Evolutionary conservation across 176 grass and related monocot genomes (phyloP), one percentile per base, ranked within the genome.

Genomic region (Chloris gayana): DNA sequence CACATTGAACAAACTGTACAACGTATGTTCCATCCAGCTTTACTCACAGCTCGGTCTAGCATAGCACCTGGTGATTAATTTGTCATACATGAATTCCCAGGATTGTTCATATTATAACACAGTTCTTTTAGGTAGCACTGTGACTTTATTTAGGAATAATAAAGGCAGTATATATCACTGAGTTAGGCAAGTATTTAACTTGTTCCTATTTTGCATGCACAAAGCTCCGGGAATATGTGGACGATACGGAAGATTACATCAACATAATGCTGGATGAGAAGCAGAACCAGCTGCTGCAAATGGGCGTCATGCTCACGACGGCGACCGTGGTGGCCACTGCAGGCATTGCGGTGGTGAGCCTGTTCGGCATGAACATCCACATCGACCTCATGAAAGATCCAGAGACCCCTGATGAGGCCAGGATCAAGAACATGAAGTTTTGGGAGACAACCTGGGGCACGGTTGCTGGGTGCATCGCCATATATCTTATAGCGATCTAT

Each of bases 191-290:
- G 10, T 56, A 39, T 45, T 3, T 74, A 26, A 89, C 39, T 21
- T 32, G 61, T 37, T 32, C 27, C 63, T 78, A 59, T 78, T 78
- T 41, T 41, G 19, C 75, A 80, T 83, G 65, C 4, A 38, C 22
- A 64, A 83, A 94, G 94, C 76, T 97, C 58, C 87, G 87, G 4
- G 94, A 97, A 64, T 94, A 97, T 19, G 91, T 94, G 63, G 91
- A 94, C 39, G 83, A 90, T 54, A 97, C 94, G 0, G 91, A 97
- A 31, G 89, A 92, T 59, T 97, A 97, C 54, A 92, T 97, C 71
- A 84, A 97, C 78, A 84, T 97, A 54, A 97, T 97, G 94, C 67
- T 97, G 61, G 89, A 97, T 54, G 85, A 94, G 68, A 93, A 97
- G 71, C 94, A 97, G 72, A 94, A 91, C 77, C 84, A 93, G 77